Evolutionary conservation across 768 basidiomycete genomes (phyloP).

Genomic region (Xerocomellus dryophilus): DNA sequence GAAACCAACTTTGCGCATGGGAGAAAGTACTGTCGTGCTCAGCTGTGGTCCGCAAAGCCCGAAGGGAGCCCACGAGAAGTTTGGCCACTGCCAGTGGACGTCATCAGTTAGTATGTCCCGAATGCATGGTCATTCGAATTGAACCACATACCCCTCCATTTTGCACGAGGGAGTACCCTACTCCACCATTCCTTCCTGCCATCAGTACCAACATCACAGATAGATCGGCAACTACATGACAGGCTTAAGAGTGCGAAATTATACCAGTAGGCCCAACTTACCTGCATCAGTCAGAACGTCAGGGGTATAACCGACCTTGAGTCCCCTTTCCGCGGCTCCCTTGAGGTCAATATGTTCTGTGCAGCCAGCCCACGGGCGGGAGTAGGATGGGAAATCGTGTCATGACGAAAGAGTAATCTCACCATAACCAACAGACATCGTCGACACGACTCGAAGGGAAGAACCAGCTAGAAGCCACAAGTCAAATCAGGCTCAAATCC

Average conservation of each 20-base stretch:
- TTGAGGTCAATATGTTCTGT: constrained; percentile 81
- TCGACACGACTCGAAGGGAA: constrained; percentile 77
- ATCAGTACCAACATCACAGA: constrained; percentile 90
- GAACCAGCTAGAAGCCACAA: constrained; percentile 59
- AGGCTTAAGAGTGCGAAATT: not conserved
- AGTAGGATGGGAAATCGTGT: not conserved
- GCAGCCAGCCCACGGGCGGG: not conserved
- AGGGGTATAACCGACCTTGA: constrained; percentile 88
- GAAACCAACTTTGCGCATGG: constrained; percentile 76
- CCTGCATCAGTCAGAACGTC: constrained; percentile 93
- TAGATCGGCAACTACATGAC: constrained; percentile 77
- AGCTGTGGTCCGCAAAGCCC: constrained; percentile 81
- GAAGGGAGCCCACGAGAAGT: constrained; percentile 77
- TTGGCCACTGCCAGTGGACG: constrained; percentile 72
- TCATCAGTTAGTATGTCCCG: not conserved
- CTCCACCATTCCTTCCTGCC: constrained; percentile 80
- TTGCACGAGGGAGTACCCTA: constrained; percentile 62
- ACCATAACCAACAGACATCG: constrained; percentile 92
- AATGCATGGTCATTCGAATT: not conserved
- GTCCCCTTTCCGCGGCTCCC: constrained; percentile 53
- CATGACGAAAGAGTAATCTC: constrained; percentile 13
- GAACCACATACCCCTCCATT: constrained; percentile 55
- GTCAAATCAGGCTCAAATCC: not conserved
- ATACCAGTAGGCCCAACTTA: constrained; percentile 22
- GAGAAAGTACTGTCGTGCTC: constrained; percentile 48